Percentiles rank a stretch among this genome's conserved stretches.
Evolutionary conservation across 495 filamentous ascomycete genomes (phyloP).

Genomic region (Xanthoparmelia taractica): DNA sequence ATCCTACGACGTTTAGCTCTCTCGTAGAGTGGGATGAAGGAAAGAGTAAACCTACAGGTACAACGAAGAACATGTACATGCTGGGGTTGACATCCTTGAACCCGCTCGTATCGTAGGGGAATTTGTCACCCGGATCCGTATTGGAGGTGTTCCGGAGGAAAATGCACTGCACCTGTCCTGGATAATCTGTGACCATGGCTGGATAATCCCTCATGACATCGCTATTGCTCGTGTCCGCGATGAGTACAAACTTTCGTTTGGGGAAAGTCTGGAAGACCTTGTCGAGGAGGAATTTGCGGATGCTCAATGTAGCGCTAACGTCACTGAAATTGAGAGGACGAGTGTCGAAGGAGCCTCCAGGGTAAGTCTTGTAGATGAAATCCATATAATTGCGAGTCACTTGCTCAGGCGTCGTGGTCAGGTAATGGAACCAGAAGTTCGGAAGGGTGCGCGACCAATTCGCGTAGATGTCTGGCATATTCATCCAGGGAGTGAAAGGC

Average conservation of each 20-base stretch:
- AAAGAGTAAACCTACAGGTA: constrained; percentile 33
- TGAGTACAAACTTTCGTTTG: constrained; percentile 62
- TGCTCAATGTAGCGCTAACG: constrained; percentile 57
- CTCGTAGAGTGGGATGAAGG: not conserved
- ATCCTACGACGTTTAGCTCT: constrained; percentile 33
- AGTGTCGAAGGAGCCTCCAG: constrained; percentile 64
- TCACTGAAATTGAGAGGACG: constrained; percentile 75
- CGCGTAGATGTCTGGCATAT: constrained; percentile 69
- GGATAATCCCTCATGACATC: constrained; percentile 74
- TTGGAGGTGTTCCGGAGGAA: constrained; percentile 64
- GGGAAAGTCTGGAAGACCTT: constrained; percentile 71
- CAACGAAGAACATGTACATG: constrained; percentile 71
- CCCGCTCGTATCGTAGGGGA: constrained; percentile 67
- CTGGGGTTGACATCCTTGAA: constrained; percentile 55
- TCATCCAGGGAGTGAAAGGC: constrained; percentile 61
- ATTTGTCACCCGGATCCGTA: constrained; percentile 53
- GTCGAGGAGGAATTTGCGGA: constrained; percentile 58
- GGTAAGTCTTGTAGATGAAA: constrained; percentile 67
- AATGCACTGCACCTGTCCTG: constrained; percentile 69
- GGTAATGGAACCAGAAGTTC: constrained; percentile 71
- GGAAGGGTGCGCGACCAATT: constrained; percentile 55
- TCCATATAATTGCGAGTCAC: constrained; percentile 71
- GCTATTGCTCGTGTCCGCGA: constrained; percentile 70
- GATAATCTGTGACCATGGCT: constrained; percentile 51
- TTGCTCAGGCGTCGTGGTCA: constrained; percentile 78